Conservation (phyloP, 768 basidiomycete species). For the Phlebiopsis gigantea region DNA sequence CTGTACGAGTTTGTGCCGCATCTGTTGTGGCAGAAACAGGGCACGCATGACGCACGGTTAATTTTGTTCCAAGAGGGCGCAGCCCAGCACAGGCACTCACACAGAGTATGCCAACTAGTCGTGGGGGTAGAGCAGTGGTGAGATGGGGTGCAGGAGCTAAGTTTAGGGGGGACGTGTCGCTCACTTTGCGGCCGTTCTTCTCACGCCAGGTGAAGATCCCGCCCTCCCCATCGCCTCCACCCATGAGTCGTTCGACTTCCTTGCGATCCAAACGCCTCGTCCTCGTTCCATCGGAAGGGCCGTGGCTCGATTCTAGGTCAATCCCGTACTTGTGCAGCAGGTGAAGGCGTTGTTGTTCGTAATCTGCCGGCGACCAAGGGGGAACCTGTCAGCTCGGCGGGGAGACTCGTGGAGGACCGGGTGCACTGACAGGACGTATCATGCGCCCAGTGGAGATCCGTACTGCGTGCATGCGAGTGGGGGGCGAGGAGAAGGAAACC, state of each 20-base stretch:
- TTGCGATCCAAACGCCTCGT: constrained; percentile 77
- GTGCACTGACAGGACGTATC: constrained; percentile 74
- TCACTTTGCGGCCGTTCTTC: constrained; percentile 84
- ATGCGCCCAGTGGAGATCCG: constrained; percentile 95
- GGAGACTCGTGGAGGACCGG: constrained; percentile 16
- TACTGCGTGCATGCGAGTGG: constrained; percentile 37
- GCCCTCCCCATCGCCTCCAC: constrained; percentile 71
- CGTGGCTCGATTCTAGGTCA: constrained; percentile 79
- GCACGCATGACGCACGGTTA: constrained; percentile 22
- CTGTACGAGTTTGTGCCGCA: constrained; percentile 87
- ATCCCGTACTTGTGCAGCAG: constrained; percentile 91
- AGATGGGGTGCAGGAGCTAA: constrained; percentile 18
- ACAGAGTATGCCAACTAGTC: constrained; percentile 80
- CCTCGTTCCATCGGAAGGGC: constrained; percentile 56
- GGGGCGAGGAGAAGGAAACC: constrained; percentile 5
- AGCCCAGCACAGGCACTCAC: constrained; percentile 40
- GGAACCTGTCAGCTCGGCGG: background rate
- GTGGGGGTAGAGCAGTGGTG: constrained; percentile 8
- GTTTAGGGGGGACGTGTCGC: constrained; percentile 30
- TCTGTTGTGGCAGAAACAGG: constrained; percentile 31
- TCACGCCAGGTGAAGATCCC: constrained; percentile 96
- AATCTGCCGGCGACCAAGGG: constrained; percentile 48
- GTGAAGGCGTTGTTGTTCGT: constrained; percentile 87
- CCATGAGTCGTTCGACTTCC: constrained; percentile 82
- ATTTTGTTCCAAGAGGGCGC: constrained; percentile 2